Conservation (phyloP, 1,139 yeast species). For the Blastobotrys arbuscula region DNA sequence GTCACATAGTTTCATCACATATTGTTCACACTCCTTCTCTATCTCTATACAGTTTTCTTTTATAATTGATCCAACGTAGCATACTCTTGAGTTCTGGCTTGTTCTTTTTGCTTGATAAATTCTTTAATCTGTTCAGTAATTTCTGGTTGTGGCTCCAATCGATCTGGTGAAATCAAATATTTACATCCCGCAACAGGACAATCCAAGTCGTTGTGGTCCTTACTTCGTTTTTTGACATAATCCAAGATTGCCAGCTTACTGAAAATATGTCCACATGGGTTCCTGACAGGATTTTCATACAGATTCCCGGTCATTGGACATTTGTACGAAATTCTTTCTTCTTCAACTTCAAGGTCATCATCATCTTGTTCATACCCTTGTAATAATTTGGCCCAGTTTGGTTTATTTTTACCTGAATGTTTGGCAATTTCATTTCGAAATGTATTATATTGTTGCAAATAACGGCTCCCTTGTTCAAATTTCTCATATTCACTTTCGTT, state of each 20-base stretch:
- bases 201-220: background rate
- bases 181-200: slow-evolving; percentile 8
- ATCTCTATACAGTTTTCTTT: too few relatives aligned
- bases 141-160: background rate
- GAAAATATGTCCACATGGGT: slow-evolving; percentile 27
- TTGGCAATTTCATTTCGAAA: slow-evolving; percentile 22
- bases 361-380: slow-evolving; percentile 22
- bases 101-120: background rate
- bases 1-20: too few relatives aligned
- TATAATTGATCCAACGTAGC: slow-evolving; percentile 7
- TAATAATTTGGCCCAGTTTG: slow-evolving; percentile 20
- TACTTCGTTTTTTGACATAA: background rate
- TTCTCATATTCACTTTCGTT: slow-evolving; percentile 2
- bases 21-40: too few relatives aligned
- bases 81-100: slow-evolving; percentile 2
- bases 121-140: slow-evolving; percentile 4
- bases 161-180: background rate
- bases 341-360: slow-evolving; percentile 27
- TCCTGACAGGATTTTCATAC: slow-evolving; percentile 27
- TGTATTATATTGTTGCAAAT: slow-evolving; percentile 25
- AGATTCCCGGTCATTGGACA: slow-evolving; percentile 28
- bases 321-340: slow-evolving; percentile 25
- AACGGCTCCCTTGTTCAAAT: slow-evolving; percentile 2
- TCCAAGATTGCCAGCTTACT: slow-evolving; percentile 21
- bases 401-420: slow-evolving; percentile 22